phyloP scores from a whole-genome alignment of 371 early-diverging fungal species.

The Hamiltosporidium tvaerminnensis region DNA sequence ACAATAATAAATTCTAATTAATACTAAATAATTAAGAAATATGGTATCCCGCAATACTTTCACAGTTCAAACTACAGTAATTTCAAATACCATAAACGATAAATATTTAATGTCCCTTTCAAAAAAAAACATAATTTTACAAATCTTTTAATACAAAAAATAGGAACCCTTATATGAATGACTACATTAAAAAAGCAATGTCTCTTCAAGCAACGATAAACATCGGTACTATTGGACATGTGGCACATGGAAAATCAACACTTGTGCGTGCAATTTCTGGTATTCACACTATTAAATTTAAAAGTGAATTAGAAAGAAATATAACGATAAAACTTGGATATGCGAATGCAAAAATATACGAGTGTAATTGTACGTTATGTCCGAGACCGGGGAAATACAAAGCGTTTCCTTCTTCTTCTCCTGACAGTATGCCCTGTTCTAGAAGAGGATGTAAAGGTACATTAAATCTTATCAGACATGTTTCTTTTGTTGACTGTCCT shows the following conservation, averaged over 20 bases:
- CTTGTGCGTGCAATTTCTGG: conserved; percentile 97
- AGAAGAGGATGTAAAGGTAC: conserved; percentile 66
- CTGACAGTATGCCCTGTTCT: conserved; percentile 77
- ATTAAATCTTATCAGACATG: conserved; percentile 60
- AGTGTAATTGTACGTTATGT: conserved; percentile 38
- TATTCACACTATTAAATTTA: conserved; percentile 93
- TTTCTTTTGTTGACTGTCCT: conserved; percentile 98
- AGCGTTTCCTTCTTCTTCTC: conserved; percentile 25
- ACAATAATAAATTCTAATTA: too few relatives aligned
- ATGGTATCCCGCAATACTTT: too few relatives aligned
- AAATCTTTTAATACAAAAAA: too few relatives aligned
- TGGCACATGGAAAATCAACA: conserved; percentile 99
- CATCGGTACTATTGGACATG: conserved; percentile 95
- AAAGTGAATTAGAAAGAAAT: conserved; percentile 94
- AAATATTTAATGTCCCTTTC: too few relatives aligned
- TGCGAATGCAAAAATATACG: conserved; percentile 87
- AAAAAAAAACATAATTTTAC: too few relatives aligned
- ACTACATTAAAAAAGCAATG: neutral
- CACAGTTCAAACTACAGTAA: too few relatives aligned
- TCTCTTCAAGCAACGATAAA: conserved; percentile 50
- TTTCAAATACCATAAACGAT: too few relatives aligned
- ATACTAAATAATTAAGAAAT: too few relatives aligned
- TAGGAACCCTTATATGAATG: too few relatives aligned
- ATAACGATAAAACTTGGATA: conserved; percentile 99
- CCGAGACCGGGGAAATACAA: conserved; percentile 49